Evolutionary conservation across 257 asterid species (phyloP).

Genomic region (Solanum tarijense): DNA sequence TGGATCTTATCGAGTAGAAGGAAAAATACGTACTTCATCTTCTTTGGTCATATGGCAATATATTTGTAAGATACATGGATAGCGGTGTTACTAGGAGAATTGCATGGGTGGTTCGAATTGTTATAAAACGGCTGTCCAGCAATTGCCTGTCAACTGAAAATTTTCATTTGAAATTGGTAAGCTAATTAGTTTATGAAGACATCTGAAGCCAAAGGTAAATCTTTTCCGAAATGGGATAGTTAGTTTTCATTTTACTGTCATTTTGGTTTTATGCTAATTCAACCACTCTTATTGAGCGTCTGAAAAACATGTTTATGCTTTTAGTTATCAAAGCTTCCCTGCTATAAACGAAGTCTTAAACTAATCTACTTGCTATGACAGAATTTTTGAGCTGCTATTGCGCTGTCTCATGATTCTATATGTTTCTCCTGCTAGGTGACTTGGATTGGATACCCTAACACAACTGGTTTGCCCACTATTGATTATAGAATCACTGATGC

Average conservation of each 20-base stretch:
- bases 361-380: background rate
- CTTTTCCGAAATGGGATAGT: background rate
- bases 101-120: background rate
- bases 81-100: background rate
- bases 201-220: background rate
- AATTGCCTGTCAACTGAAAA: background rate
- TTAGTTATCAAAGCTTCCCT: background rate
- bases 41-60: background rate
- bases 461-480: constrained; percentile 93
- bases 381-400: background rate
- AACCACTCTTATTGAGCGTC: background rate
- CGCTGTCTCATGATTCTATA: background rate
- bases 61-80: background rate
- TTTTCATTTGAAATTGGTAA: background rate
- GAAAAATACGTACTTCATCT: background rate
- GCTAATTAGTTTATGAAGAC: background rate
- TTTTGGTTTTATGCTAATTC: background rate
- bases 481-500: constrained; percentile 95
- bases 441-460: constrained; percentile 99
- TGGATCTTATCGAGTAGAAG: background rate
- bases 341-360: background rate
- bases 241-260: background rate
- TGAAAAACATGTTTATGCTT: background rate
- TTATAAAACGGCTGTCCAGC: background rate
- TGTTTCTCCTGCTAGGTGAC: constrained; percentile 55